Evolutionary conservation across 2,329 filamentous ascomycete species (phyloP), one percentile per base, ranked within the genome.

Genomic region (Chlorencoelia australis): DNA sequence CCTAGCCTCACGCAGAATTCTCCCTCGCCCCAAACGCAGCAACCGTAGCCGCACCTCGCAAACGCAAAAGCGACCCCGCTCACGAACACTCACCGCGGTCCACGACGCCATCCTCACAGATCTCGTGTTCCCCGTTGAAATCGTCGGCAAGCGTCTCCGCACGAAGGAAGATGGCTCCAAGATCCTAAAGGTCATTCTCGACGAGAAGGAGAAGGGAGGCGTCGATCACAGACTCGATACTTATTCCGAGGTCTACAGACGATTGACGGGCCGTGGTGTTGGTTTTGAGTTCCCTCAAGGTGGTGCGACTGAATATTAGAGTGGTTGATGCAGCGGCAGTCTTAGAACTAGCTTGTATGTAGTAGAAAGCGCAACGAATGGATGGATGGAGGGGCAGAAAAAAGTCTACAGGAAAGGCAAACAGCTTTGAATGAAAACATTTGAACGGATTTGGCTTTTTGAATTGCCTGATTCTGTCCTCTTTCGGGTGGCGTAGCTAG

Each of bases 211-310:
- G 84, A 85, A 88, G 60, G 89, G 88, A 62, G 87, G 88, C 67
- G 89, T 98, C 58, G 91, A 98, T 78, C 95, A 96, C 83, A 80
- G 91, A 67, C 85, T 98, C 58, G 91, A 98, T 71, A 95, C 89
- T 65, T 98, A 98, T 79, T 85, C 86, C 52, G 91, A 98, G 80
- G 91, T 98, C 65, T 98, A 98, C 84, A 86, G 87, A 69, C 82
- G 86, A 61, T 75, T 98, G 63, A 98, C 91, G 48, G 91, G 91
- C 69, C 91, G 93, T 71, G 79, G 79, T 64, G 91, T 96, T 65
- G 79, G 80, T 69, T 98, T 98, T 64, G 91, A 98, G 80, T 98
- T 98, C 80, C 91, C 91, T 59, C 83, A 93, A 74, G 75, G 74
- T 63, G 72, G 72, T 61, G 66, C 71, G 60, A 59, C 75, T 55